Evolutionary conservation across 352 stramenopile genomes (phyloP), one percentile per base, ranked within the genome.

Genomic region (Pythium dissimile): DNA sequence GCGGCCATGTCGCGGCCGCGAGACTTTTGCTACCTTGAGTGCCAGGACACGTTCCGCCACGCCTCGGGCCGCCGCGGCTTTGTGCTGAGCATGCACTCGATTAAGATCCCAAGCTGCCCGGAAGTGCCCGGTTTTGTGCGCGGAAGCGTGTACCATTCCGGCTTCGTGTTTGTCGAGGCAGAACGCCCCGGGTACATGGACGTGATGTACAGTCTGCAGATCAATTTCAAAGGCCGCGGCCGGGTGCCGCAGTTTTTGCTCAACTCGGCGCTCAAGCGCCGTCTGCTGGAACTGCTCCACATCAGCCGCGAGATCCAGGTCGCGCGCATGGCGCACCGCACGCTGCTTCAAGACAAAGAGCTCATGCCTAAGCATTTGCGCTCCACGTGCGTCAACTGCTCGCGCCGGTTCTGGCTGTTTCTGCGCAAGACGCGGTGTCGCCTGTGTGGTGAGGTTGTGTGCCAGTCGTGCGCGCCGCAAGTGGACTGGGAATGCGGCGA

Each of bases 1-100:
- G 79, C 72, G 7, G 67, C 68, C 21, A 85, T 88, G 65, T 84
- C 75, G 3, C 57, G 79, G 26, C 72, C 76, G 18, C 63, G 81
- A 8, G 81, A 91, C 39, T 91, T 88, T 59, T 88, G 79, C 51
- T 89, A 76, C 38, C 47, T 91, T 10, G 81, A 93, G 59, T 91
- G 80, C 51, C 83, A 93, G 46, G 81, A 89, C 54, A 88, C 79
- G 32, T 93, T 93, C 57, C 73, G 77, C 10, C 79, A 93, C 54
- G 72, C 80, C 2, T 84, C 77, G 1, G 76, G 80, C 30, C 72
- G 83, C 3, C 70, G 80, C 31, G 83, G 83, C 4, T 91, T 79
- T 77, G 83, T 89, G 30, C 69, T 88, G 6, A 89, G 77, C 42
- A 91, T 91, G 79, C 83, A 93, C 67, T 93, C 83, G 26, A 89